phyloP scores from a whole-genome alignment of 306 rosid genomes.

The Cucurbita maxima region DNA sequence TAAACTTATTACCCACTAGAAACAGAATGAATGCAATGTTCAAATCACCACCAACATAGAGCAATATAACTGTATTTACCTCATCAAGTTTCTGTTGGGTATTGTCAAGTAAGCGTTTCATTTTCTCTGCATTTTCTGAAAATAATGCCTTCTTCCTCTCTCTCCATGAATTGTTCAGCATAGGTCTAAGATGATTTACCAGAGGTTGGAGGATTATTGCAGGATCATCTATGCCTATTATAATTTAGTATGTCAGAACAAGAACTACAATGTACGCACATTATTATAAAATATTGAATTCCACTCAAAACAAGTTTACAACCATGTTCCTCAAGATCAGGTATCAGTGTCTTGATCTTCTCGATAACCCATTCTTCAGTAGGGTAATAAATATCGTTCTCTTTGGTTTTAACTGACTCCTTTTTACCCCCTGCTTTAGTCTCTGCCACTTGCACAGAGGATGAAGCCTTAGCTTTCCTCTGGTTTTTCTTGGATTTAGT shows the following conservation, averaged over 20 bases:
- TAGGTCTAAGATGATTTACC: conserved; percentile 63
- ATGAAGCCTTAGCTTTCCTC: conserved; percentile 60
- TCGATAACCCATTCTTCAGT: conserved; percentile 87
- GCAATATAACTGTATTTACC: conserved; percentile 34
- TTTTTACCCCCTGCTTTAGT: conserved; percentile 53
- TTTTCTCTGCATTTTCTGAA: conserved; percentile 58
- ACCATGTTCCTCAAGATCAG: conserved; percentile 95
- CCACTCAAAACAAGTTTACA: conserved; percentile 15
- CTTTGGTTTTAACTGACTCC: conserved; percentile 50
- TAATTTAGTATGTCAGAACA: conserved; percentile 16
- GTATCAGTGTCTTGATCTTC: conserved; percentile 47
- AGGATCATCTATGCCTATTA: conserved; percentile 63
- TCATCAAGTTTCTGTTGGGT: conserved; percentile 85
- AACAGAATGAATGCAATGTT: background rate
- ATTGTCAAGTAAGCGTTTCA: conserved; percentile 62
- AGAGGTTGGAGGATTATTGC: conserved; percentile 52
- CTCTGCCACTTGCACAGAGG: conserved; percentile 40
- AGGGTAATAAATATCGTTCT: conserved; percentile 48
- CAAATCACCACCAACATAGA: background rate
- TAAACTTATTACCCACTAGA: background rate
- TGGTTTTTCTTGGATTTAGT: conserved; percentile 78
- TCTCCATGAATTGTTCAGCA: conserved; percentile 58
- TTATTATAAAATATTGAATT: conserved; percentile 11
- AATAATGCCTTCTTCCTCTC: conserved; percentile 76
- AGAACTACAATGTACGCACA: background rate